Percentiles rank a stretch among this genome's conserved stretches.
Conservation (phyloP, 345 rosid genomes). For the Moricandia arvensis region DNA sequence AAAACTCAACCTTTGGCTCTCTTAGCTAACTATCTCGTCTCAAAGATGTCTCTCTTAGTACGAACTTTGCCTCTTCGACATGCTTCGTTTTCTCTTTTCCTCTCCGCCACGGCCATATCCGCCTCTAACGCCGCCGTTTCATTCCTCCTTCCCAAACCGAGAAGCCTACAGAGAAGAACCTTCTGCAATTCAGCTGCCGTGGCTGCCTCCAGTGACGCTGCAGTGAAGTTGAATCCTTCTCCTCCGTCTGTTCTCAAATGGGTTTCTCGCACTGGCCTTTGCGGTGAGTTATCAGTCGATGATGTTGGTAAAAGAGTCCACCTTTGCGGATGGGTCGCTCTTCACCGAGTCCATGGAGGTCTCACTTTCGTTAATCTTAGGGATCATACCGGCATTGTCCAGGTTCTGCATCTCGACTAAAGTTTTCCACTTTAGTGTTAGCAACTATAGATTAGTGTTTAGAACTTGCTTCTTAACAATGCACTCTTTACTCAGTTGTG, state of each 20-base stretch:
- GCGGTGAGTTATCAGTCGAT: slow-evolving; percentile 60
- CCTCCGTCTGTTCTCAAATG: slow-evolving; percentile 51
- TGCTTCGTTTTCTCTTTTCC: slow-evolving; percentile 44
- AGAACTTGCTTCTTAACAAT: not conserved
- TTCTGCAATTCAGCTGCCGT: slow-evolving; percentile 30
- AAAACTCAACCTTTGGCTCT: slow-evolving; percentile 22
- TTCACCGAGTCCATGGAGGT: slow-evolving; percentile 84
- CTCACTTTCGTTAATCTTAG: slow-evolving; percentile 91
- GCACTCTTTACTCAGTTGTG: no score
- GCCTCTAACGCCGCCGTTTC: slow-evolving; percentile 31
- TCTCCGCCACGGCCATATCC: slow-evolving; percentile 35
- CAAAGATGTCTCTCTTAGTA: slow-evolving; percentile 48
- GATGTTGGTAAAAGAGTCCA: slow-evolving; percentile 80
- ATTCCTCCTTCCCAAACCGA: slow-evolving; percentile 13
- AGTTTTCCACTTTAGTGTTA: not conserved
- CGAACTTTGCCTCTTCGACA: slow-evolving; percentile 39
- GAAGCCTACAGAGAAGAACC: slow-evolving; percentile 26
- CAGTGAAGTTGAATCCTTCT: slow-evolving; percentile 17
- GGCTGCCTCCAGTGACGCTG: slow-evolving; percentile 15
- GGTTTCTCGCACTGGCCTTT: slow-evolving; percentile 64
- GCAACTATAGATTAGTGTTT: not conserved
- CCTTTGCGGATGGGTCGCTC: slow-evolving; percentile 98
- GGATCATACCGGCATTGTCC: slow-evolving; percentile 93
- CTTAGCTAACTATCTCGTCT: not conserved
- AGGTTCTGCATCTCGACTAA: slow-evolving; percentile 42